These are phyloP conservation scores for Yamadazyma insecticola DNA, from an alignment of 805 yeast genomes.

Conservation along the genomic window DNA sequence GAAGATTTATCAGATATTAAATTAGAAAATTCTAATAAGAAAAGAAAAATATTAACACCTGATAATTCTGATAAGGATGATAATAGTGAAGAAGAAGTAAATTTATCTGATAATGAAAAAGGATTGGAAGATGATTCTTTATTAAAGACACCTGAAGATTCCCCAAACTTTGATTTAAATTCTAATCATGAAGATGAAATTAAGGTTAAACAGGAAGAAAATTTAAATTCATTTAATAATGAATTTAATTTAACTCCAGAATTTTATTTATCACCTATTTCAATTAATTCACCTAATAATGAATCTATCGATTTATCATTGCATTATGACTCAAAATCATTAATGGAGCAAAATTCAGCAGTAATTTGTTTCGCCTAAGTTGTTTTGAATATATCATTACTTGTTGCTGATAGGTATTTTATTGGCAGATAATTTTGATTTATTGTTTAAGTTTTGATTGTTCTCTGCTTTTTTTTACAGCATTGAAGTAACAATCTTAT, in stretches of 20 bases:
- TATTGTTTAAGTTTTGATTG: neutral
- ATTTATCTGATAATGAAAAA: constrained; percentile 1
- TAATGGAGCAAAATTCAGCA: constrained; percentile 48
- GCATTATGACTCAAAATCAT: constrained; percentile 17
- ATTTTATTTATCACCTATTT: constrained; percentile 39
- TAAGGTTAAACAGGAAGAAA: neutral
- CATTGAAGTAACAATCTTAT: too few relatives aligned
- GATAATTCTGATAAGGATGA: neutral
- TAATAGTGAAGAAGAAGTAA: neutral
- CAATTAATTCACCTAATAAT: constrained; percentile 34
- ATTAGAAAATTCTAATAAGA: constrained; percentile 2
- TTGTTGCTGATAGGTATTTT: neutral
- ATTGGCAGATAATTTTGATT: too few relatives aligned
- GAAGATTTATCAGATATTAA: constrained; percentile 7
- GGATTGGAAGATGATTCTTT: constrained; percentile 2
- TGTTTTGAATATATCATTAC: too few relatives aligned
- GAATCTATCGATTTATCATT: constrained; percentile 38
- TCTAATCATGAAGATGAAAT: too few relatives aligned
- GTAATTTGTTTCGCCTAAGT: too few relatives aligned
- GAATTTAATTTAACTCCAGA: too few relatives aligned
- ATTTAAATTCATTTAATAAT: too few relatives aligned
- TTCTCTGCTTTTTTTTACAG: neutral
- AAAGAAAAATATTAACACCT: neutral
- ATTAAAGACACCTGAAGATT: neutral
- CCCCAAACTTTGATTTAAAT: too few relatives aligned